phyloP scores from a whole-genome alignment of 768 basidiomycete species.

The Leccinum boreale region DNA sequence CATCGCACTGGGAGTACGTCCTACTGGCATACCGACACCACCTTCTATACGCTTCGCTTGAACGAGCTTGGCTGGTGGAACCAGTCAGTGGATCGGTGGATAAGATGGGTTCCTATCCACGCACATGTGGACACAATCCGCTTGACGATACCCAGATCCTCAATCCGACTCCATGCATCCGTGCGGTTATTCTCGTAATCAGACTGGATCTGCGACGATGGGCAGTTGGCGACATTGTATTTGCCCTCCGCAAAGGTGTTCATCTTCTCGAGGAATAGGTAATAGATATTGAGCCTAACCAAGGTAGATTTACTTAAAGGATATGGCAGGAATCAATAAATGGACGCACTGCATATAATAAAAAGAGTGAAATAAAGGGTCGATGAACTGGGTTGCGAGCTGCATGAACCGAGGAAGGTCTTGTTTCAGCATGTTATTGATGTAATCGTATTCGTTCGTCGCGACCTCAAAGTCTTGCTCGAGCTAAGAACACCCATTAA shows the following conservation, averaged over 20 bases:
- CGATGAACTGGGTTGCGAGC: conserved; percentile 85
- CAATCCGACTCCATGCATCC: conserved; percentile 76
- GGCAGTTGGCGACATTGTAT: conserved; percentile 64
- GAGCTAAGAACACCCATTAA: conserved; percentile 44
- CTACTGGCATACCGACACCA: conserved; percentile 34
- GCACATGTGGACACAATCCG: conserved; percentile 81
- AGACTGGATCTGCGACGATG: conserved; percentile 65
- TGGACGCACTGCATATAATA: conserved; percentile 96
- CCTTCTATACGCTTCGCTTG: conserved; percentile 45
- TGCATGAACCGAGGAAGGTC: conserved; percentile 93
- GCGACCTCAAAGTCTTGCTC: conserved; percentile 96
- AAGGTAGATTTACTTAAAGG: not conserved
- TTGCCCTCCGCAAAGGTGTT: conserved; percentile 80
- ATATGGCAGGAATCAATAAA: not conserved
- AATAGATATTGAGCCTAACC: conserved; percentile 84
- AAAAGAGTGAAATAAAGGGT: conserved; percentile 97
- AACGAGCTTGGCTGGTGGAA: conserved; percentile 59
- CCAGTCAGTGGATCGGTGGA: conserved; percentile 6
- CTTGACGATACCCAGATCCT: conserved; percentile 78
- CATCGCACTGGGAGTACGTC: conserved; percentile 27
- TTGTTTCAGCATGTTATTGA: conserved; percentile 84
- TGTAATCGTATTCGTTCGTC: conserved; percentile 89
- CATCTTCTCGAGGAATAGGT: conserved; percentile 92
- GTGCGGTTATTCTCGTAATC: conserved; percentile 82
- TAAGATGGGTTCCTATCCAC: conserved; percentile 28